Evolutionary conservation across 805 yeast species (phyloP).

Genomic region (Jamesozyma jinghongensis): DNA sequence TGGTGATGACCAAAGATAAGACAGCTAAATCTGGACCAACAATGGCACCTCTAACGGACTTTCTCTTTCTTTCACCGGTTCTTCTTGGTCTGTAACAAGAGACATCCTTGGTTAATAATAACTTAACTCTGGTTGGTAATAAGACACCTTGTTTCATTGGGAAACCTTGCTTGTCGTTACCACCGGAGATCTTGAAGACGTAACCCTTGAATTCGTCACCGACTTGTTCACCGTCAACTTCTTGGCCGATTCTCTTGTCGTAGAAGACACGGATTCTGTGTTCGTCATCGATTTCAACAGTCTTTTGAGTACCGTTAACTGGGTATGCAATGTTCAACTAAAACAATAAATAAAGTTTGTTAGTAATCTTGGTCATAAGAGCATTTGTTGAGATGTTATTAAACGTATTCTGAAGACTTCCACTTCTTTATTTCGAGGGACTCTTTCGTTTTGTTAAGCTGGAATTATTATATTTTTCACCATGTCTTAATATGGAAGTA

Average conservation of each 20-base stretch:
- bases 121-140: conserved; percentile 99
- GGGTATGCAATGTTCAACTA: conserved; percentile 99
- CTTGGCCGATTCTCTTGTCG: conserved; percentile 99
- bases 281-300: conserved; percentile 97
- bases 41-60: conserved; percentile 99
- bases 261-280: conserved; percentile 96
- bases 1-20: conserved; percentile 83
- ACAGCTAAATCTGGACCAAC: conserved; percentile 96
- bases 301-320: conserved; percentile 99
- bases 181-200: conserved; percentile 97
- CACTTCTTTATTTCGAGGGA: too few species aligned
- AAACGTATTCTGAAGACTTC: too few species aligned
- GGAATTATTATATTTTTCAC: too few species aligned
- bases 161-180: conserved; percentile 99
- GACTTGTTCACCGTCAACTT: conserved; percentile 96
- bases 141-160: conserved; percentile 99
- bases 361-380: too few species aligned
- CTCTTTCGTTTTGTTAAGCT: too few species aligned
- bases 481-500: too few species aligned
- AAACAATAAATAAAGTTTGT: conserved; percentile 5
- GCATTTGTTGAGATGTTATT: too few species aligned
- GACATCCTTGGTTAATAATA: conserved; percentile 85
- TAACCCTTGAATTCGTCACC: conserved; percentile 99
- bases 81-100: conserved; percentile 99
- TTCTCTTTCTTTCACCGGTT: conserved; percentile 99